Base-by-base conservation (phyloP, 1,284 basidiomycete species). In the Pseudozyma hubeiensis region DNA sequence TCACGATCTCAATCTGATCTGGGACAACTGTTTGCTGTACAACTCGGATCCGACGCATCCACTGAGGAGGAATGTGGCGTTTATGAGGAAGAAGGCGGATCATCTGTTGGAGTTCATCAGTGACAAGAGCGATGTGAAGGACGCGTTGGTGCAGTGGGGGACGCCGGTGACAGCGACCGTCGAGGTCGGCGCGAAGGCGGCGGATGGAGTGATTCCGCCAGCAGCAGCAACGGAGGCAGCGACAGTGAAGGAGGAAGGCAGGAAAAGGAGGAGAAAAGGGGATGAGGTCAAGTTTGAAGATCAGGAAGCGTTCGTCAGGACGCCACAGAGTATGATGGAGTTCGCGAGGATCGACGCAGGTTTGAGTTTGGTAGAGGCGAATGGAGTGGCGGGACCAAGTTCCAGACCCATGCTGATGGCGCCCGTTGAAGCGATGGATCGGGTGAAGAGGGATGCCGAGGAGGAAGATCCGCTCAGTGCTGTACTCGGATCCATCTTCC, bases 11-110 rank as follows among this genome's bases (percentile, higher is more conserved):
- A 92, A 96, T 77, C 89, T 97, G 67, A 98, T 99, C 77, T 99
- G 96, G 96, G 90, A 91, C 56, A 99, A 99, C 80, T 98, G 96
- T 84, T 89, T 92, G 76, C 89, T 89, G 11, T 99, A 98, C 85
- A 99, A 99, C 84, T 91, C 91, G 29, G 89, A 90, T 16, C 92
- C 93, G 46, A 59, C 60, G 24, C 82, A 84, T 57, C 81, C 81
- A n/a, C 64, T 84, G 30, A 65, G 82, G 13, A 53, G 78, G 17
- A 81, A 78, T 48, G 82, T 79, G 34, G 63, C 69, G 46, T 69
- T 79, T 51, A 82, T 84, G 81, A 67, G 81, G 29, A 80, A 78
- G 54, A 82, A 83, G 60, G 78, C 82, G 0, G 73, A 82, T 44
- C 82, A 90, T 75, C 88, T 97, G 31, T 89, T 98, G 34, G 90